These are phyloP conservation scores for Musa beccarii DNA, from an alignment of 176 grass and related monocot genomes.

Conservation along the genomic window DNA sequence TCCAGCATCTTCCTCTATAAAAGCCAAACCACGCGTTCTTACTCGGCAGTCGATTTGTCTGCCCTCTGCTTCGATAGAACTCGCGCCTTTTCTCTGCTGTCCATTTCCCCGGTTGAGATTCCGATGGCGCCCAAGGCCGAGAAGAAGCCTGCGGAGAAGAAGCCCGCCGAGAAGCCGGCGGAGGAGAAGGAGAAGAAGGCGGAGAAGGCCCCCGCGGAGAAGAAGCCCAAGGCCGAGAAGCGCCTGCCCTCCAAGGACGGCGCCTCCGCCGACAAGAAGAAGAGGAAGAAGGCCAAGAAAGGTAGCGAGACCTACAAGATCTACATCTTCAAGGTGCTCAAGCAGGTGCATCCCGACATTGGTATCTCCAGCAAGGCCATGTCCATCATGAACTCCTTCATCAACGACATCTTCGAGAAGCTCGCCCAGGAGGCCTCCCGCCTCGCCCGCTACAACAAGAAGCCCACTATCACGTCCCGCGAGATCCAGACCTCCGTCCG, in stretches of 20 bases:
- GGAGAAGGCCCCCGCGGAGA: slow-evolving; percentile 8
- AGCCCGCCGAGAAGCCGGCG: slow-evolving; percentile 15
- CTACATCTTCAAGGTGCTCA: slow-evolving; percentile 90
- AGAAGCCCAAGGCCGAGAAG: slow-evolving; percentile 16
- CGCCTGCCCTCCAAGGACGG: slow-evolving; percentile 6
- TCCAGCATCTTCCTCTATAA: not conserved
- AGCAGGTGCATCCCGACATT: slow-evolving; percentile 88
- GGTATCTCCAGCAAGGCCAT: slow-evolving; percentile 91
- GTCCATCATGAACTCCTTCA: slow-evolving; percentile 93
- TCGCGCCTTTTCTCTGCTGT: not conserved
- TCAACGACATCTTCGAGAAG: slow-evolving; percentile 86
- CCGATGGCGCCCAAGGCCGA: slow-evolving; percentile 38
- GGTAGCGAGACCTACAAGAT: slow-evolving; percentile 71
- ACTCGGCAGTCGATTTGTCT: not conserved
- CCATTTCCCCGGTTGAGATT: not conserved
- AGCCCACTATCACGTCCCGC: slow-evolving; percentile 63
- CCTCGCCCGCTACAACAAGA: slow-evolving; percentile 68
- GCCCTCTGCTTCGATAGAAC: not conserved
- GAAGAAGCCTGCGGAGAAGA: slow-evolving; percentile 42
- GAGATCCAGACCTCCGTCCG: slow-evolving; percentile 62
- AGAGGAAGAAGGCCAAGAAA: slow-evolving; percentile 17
- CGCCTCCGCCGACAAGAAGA: not conserved
- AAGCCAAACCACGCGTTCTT: not conserved
- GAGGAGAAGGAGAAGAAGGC: slow-evolving; percentile 17
- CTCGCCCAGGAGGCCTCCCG: slow-evolving; percentile 36